phyloP scores from a whole-genome alignment of 768 basidiomycete species.

The Kwoniella europaea region DNA sequence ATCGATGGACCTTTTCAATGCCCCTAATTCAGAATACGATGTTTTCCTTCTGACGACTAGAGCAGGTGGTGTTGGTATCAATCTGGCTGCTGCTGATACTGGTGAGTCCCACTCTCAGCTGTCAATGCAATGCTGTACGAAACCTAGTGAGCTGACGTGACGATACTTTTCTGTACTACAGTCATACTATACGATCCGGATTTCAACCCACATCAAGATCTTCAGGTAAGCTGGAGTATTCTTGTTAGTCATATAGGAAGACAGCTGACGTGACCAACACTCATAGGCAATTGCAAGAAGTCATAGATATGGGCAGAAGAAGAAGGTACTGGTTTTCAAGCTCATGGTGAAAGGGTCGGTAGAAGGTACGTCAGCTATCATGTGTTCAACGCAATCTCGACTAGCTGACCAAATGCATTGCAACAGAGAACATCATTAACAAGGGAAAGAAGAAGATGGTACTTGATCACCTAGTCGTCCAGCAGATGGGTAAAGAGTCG shows the following conservation, averaged over 20 bases:
- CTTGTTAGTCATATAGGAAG: not conserved
- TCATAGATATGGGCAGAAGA: slow-evolving; percentile 92
- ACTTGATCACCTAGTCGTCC: slow-evolving; percentile 91
- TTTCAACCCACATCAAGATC: slow-evolving; percentile 91
- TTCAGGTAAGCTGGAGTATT: slow-evolving; percentile 70
- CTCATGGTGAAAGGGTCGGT: slow-evolving; percentile 93
- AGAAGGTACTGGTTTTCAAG: slow-evolving; percentile 93
- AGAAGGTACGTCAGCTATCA: slow-evolving; percentile 65
- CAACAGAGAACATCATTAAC: slow-evolving; percentile 83
- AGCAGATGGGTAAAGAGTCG: slow-evolving; percentile 88
- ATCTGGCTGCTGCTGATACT: slow-evolving; percentile 88
- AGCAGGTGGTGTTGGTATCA: slow-evolving; percentile 85
- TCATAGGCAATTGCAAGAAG: slow-evolving; percentile 87
- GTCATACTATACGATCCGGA: slow-evolving; percentile 78
- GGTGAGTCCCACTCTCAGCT: slow-evolving; percentile 60
- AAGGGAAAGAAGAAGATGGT: slow-evolving; percentile 94
- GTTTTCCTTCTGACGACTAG: slow-evolving; percentile 90
- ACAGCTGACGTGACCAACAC: slow-evolving; percentile 2
- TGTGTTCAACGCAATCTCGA: too few species aligned
- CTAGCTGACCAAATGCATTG: too few species aligned
- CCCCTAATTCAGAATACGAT: slow-evolving; percentile 80
- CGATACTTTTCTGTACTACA: slow-evolving; percentile 14
- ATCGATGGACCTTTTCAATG: slow-evolving; percentile 93
- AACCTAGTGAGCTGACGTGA: not conserved
- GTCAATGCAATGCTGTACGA: too few species aligned